phyloP scores from a whole-genome alignment of 257 asterid species.

The Solanum medicagineum region DNA sequence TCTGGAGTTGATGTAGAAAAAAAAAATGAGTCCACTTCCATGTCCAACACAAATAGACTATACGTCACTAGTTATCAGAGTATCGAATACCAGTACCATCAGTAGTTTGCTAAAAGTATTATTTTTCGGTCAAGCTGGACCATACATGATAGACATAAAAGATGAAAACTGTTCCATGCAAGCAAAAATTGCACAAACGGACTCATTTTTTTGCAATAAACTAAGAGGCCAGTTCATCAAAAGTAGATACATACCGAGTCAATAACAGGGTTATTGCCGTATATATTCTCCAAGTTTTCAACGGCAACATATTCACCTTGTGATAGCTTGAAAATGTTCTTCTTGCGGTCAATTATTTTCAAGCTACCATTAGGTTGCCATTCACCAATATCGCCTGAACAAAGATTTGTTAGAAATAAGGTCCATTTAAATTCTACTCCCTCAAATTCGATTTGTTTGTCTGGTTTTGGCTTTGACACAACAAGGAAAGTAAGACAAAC shows the following conservation, averaged over 20 bases:
- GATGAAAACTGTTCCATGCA: background rate
- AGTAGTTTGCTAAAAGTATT: background rate
- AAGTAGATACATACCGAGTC: conserved; percentile 53
- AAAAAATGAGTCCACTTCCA: background rate
- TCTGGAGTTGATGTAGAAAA: conserved; percentile 25
- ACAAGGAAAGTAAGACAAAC: background rate
- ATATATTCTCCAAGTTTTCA: conserved; percentile 84
- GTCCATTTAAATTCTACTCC: background rate
- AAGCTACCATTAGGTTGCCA: conserved; percentile 90
- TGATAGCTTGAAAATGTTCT: conserved; percentile 91
- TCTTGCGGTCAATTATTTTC: conserved; percentile 90
- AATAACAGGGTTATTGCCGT: conserved; percentile 41
- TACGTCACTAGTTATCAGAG: background rate
- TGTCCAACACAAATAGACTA: background rate
- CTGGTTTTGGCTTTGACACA: background rate
- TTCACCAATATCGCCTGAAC: conserved; percentile 83
- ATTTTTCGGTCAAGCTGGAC: background rate
- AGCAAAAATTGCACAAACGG: background rate
- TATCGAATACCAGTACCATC: background rate
- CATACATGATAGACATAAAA: background rate
- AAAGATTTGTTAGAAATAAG: background rate
- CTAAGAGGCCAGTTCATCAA: background rate
- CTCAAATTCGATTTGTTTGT: background rate
- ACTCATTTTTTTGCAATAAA: background rate
- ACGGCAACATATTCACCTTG: conserved; percentile 99